Evolutionary conservation across 352 stramenopile genomes (phyloP), one percentile per base, ranked within the genome.

Genomic region (Aphanomyces euteiches): DNA sequence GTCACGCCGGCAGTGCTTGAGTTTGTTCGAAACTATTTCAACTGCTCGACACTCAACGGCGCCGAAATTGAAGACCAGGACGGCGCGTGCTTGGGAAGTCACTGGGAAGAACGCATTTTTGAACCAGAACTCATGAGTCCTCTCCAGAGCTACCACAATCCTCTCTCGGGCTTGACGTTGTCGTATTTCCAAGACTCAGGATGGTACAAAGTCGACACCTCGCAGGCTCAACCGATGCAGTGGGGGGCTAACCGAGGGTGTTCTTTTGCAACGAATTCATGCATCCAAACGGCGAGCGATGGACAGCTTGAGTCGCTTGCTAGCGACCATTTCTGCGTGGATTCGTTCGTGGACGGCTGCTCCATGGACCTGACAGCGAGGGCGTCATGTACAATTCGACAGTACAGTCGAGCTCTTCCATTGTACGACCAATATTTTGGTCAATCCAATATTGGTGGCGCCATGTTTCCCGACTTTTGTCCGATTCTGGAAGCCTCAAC

Each of bases 21-120:
- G 8, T 90, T 88, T 58, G 84, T 82, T 5, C 77, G 87, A 34
- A 40, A 69, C 13, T 84, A 95, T 64, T 95, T 95, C 69, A 78
- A 76, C 45, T 95, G 88, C 64, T 63, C 75, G 7, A 70, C 66
- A 10, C 59, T 95, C 1, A 58, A 64, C 7, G 88, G 88, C 5
- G 85, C 84, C 15, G 86, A 95, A 67, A 80, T 95, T 5, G 88
- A 95, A 67, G 87, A 83, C 39, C 83, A 93, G 54, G 80, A 91
- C 50, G 79, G 81, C 7, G 83, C 82, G 0, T 94, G 85, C 57
- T 66, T 92, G 3, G 88, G 88, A 0, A 92, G 83, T 3, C 88
- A 95, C 59, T 94, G 84, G 86, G 88, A 95, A 48, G 85, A 94
- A 69, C 77, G 88, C 1, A 78, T 94, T 41, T 94, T 94, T 38